These are phyloP conservation scores for Fusarium nematophilum DNA, from an alignment of 2,329 filamentous ascomycete species.

Conservation along the genomic window DNA sequence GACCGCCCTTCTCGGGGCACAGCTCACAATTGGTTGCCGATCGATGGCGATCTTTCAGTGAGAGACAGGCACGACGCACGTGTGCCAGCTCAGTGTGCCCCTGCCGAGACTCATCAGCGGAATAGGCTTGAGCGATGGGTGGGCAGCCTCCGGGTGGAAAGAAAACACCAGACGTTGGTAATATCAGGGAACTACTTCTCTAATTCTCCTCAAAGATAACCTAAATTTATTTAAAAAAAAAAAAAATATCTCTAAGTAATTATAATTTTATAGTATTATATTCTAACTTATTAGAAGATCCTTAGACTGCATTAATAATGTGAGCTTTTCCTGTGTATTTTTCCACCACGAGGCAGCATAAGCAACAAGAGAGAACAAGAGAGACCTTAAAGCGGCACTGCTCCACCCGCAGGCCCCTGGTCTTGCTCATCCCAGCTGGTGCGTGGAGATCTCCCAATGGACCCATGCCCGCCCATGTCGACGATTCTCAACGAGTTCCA, in stretches of 20 bases:
- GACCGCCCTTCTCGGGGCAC: constrained; percentile 30
- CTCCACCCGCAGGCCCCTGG: constrained; percentile 21
- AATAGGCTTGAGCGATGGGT: constrained; percentile 22
- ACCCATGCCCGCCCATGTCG: too few species aligned
- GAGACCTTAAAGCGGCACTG: constrained; percentile 16
- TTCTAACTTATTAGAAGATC: too few species aligned
- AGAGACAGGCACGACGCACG: constrained; percentile 37
- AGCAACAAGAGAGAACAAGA: not conserved
- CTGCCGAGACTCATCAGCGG: constrained; percentile 35
- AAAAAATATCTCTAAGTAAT: too few species aligned
- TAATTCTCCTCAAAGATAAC: too few species aligned
- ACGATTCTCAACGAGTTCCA: constrained; percentile 42
- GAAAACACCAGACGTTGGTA: too few species aligned
- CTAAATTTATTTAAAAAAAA: too few species aligned
- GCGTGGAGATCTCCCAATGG: not conserved
- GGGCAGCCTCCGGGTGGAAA: too few species aligned
- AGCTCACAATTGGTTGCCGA: constrained; percentile 21
- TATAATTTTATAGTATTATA: too few species aligned
- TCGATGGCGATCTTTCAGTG: constrained; percentile 27
- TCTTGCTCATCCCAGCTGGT: not conserved
- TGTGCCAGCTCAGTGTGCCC: constrained; percentile 31
- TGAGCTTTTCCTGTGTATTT: too few species aligned
- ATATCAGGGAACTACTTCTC: too few species aligned
- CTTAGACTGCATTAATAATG: too few species aligned
- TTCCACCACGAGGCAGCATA: too few species aligned